Evolutionary conservation across 2,329 filamentous ascomycete species (phyloP), one percentile per base, ranked within the genome.

Genomic region (Penicillium sp.): DNA sequence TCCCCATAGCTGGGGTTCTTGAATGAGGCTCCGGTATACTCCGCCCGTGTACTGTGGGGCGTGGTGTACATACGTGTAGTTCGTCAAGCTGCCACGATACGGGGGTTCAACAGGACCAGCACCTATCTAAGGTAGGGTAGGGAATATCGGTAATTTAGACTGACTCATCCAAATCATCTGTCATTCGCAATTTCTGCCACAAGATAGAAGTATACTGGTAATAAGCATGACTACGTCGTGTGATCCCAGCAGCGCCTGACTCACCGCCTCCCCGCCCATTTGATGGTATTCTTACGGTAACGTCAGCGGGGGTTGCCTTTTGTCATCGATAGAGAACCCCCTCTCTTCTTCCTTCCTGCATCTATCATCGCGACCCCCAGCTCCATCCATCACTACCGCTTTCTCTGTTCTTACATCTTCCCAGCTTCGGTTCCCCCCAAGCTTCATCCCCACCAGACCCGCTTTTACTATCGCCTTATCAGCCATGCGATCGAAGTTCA

Each of bases 401-500:
- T 48, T 50, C 52, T 56, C 53, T 46, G 47, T 52, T 56, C 53
- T 51, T 50, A 44, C 39, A 54, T 20, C 30, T 37, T 43, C 51
- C 52, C 40, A 49, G 48, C 33, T 17, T 43, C n/a, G n/a, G n/a
- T n/a, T n/a, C n/a, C n/a, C n/a, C 37, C 54, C 32, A 46, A 32
- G 37, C 45, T 44, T 54, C 50, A 49, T 43, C 44, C 52, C 50
- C 56, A 50, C 55, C 46, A 45, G 56, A 59, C 59, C 56, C 54
- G 57, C 60, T 61, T 61, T 51, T 61, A 54, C 58, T 62, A 61
- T 62, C 60, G 51, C 49, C 61, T 60, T 66, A 64, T 73, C 74
- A 72, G 71, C 71, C 82, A 97, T 97, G 91, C 89, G 92, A 74
- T 96, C 91, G 83, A 97, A 97, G 86, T 99, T 99, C 80, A 99